Conservation (phyloP, 495 filamentous ascomycete genomes). For the Penicillium dipodomyicola region DNA sequence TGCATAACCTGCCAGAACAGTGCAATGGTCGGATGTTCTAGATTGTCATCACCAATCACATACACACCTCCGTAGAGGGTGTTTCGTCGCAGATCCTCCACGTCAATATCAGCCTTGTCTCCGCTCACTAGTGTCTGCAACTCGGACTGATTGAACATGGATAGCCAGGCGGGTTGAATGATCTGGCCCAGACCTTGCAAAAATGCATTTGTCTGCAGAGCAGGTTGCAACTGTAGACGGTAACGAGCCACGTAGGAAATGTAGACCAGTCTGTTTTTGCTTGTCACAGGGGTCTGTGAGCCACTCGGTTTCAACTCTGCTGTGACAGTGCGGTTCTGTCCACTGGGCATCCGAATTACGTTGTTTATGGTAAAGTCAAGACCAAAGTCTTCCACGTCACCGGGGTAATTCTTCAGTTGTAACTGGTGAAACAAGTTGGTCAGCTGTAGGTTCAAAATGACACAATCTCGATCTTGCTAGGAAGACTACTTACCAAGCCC, state of each 20-base stretch:
- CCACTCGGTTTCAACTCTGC: conserved; percentile 74
- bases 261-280: conserved; percentile 88
- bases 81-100: conserved; percentile 82
- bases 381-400: conserved; percentile 72
- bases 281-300: conserved; percentile 77
- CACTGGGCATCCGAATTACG: conserved; percentile 57
- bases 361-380: conserved; percentile 92
- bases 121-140: conserved; percentile 90
- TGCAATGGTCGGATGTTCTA: conserved; percentile 78
- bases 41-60: conserved; percentile 76
- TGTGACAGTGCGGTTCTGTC: conserved; percentile 52
- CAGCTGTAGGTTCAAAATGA: conserved; percentile 1
- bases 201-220: conserved; percentile 79
- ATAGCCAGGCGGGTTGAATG: conserved; percentile 88
- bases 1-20: conserved; percentile 94
- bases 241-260: conserved; percentile 88
- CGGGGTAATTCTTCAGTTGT: conserved; percentile 82
- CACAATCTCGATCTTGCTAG: background rate
- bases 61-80: conserved; percentile 89
- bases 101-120: conserved; percentile 77
- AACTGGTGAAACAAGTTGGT: conserved; percentile 41
- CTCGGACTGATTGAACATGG: conserved; percentile 97
- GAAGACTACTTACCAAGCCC: conserved; percentile 60
- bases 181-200: conserved; percentile 80
- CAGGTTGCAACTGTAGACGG: conserved; percentile 74